These are phyloP conservation scores for Stemphylium vesicarium DNA, from an alignment of 2,329 filamentous ascomycete species.

Conservation along the genomic window DNA sequence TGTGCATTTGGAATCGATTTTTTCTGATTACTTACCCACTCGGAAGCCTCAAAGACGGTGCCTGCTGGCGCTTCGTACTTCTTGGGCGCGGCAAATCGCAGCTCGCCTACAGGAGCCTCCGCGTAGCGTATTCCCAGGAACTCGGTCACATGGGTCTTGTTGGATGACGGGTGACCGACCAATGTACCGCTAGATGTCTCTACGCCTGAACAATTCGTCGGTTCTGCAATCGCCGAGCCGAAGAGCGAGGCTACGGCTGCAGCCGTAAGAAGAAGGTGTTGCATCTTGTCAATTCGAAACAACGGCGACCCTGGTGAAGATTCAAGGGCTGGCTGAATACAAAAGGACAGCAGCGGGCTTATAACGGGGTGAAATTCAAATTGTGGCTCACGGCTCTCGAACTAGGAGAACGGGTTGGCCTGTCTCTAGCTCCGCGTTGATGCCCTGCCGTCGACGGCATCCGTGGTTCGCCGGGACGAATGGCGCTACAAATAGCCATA, in stretches of 20 bases:
- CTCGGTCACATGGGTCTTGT: constrained; percentile 33
- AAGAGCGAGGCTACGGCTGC: constrained; percentile 19
- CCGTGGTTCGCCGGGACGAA: not conserved
- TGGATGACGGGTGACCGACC: constrained; percentile 39
- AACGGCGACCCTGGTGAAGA: not conserved
- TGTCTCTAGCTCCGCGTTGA: constrained; percentile 4
- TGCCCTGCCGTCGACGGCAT: constrained; percentile 3
- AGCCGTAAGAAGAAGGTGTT: constrained; percentile 14
- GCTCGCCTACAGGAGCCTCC: constrained; percentile 39
- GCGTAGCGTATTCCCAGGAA: constrained; percentile 49
- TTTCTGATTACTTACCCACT: constrained; percentile 23
- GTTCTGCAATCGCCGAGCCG: constrained; percentile 11
- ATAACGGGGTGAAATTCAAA: constrained; percentile 5
- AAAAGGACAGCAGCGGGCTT: constrained; percentile 5
- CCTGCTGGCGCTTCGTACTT: constrained; percentile 30
- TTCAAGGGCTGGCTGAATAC: not conserved
- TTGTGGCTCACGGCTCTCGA: constrained; percentile 1
- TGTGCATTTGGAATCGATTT: not conserved
- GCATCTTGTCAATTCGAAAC: constrained; percentile 22
- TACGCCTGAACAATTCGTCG: constrained; percentile 13
- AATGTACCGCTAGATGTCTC: constrained; percentile 42
- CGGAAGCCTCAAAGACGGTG: constrained; percentile 30
- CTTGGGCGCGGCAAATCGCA: constrained; percentile 43
- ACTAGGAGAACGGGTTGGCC: not conserved
- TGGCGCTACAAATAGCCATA: not conserved